These are phyloP conservation scores for Cryoendolithus antarcticus DNA, from an alignment of 2,329 filamentous ascomycete genomes.

Conservation along the genomic window DNA sequence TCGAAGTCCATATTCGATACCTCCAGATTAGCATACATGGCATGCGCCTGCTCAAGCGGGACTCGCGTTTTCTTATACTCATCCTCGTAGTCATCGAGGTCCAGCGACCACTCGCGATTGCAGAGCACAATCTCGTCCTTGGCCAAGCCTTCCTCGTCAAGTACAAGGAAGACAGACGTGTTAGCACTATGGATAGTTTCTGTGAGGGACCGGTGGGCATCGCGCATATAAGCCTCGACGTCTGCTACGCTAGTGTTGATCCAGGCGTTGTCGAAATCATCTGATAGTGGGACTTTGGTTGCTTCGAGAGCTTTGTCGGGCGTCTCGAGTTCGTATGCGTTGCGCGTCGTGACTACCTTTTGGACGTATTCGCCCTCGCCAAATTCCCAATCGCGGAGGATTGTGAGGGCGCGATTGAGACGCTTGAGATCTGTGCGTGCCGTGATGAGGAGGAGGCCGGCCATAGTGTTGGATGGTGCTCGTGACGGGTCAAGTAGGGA, in stretches of 20 bases:
- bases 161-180: slow-evolving; percentile 2
- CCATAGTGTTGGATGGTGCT: too few relatives aligned
- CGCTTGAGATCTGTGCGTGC: too few relatives aligned
- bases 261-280: slow-evolving; percentile 5
- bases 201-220: neutral
- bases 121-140: neutral
- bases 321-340: slow-evolving; percentile 4
- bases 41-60: slow-evolving; percentile 7
- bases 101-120: neutral
- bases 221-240: slow-evolving; percentile 7
- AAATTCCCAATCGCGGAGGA: slow-evolving; percentile 6
- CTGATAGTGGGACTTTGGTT: neutral
- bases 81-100: neutral
- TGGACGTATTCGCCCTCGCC: slow-evolving; percentile 1
- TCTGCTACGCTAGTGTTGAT: slow-evolving; percentile 5
- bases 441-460: too few relatives aligned
- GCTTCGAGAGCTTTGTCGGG: neutral
- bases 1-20: slow-evolving; percentile 11
- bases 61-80: slow-evolving; percentile 6
- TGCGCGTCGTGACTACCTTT: slow-evolving; percentile 6
- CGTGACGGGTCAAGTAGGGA: too few relatives aligned
- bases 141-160: slow-evolving; percentile 7
- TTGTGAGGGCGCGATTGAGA: too few relatives aligned
- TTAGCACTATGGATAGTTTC: neutral
- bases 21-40: slow-evolving; percentile 9